A percentile compares a stretch with the other conserved stretches of the same genome.
These are phyloP conservation scores for Beta lomatogona DNA, from an alignment of 179 eudicot genomes.

Conservation along the genomic window DNA sequence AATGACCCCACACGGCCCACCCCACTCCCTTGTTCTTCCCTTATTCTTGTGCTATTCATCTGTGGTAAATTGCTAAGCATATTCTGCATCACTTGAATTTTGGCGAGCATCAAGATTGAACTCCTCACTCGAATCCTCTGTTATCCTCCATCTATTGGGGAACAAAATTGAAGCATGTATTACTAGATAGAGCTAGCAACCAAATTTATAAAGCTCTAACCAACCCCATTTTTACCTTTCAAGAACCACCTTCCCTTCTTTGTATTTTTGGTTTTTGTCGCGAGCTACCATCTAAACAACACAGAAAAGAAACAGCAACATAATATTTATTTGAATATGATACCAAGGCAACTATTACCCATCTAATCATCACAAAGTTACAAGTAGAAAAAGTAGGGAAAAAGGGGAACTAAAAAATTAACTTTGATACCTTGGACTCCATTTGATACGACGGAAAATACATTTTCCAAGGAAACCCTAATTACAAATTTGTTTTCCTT, in stretches of 20 bases:
- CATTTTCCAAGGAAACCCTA: no score
- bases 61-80: conserved; percentile 20
- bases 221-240: conserved; percentile 29
- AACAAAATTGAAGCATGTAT: background rate
- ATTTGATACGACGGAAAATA: background rate
- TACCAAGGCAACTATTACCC: background rate
- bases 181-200: background rate
- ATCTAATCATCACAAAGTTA: background rate
- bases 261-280: conserved; percentile 42
- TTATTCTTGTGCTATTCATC: background rate
- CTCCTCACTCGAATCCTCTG: conserved; percentile 34
- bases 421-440: background rate
- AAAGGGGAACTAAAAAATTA: background rate
- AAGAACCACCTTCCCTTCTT: conserved; percentile 46
- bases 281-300: conserved; percentile 38
- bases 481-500: no score
- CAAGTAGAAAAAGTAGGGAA: background rate
- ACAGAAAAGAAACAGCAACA: background rate
- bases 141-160: conserved; percentile 37
- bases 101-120: conserved; percentile 31
- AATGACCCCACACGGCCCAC: background rate
- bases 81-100: conserved; percentile 41
- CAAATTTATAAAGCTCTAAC: background rate
- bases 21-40: no score
- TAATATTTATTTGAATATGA: background rate